A percentile compares a stretch with the other conserved stretches of the same genome.
These are phyloP conservation scores for Bacterosira constricta DNA, from an alignment of 108 stramenopile genomes.

Conservation along the genomic window DNA sequence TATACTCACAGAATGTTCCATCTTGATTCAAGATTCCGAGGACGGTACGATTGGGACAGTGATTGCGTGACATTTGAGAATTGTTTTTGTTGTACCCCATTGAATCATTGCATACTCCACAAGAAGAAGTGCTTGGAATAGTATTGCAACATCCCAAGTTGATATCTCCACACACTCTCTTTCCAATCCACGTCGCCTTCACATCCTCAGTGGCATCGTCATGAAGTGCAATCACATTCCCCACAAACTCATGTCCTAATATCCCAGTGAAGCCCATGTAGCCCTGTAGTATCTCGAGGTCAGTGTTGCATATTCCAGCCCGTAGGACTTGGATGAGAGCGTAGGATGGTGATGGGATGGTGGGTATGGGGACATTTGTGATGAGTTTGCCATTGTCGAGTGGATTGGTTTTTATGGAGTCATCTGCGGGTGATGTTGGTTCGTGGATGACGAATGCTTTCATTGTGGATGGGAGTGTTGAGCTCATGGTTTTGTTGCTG, in stretches of 20 bases:
- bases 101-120: slow-evolving; percentile 51
- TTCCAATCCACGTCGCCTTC: slow-evolving; percentile 42
- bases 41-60: slow-evolving; percentile 77
- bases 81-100: slow-evolving; percentile 20
- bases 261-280: slow-evolving; percentile 81
- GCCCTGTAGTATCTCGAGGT: slow-evolving; percentile 78
- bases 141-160: slow-evolving; percentile 62
- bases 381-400: slow-evolving; percentile 16
- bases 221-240: slow-evolving; percentile 51
- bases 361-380: slow-evolving; percentile 14
- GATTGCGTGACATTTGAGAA: slow-evolving; percentile 58
- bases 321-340: slow-evolving; percentile 64
- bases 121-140: slow-evolving; percentile 6
- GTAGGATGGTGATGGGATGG: slow-evolving; percentile 18
- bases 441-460: slow-evolving; percentile 21
- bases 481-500: neutral
- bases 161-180: slow-evolving; percentile 77
- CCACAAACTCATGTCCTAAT: slow-evolving; percentile 84
- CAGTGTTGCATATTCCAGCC: slow-evolving; percentile 83
- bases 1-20: slow-evolving; percentile 79
- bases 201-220: slow-evolving; percentile 14
- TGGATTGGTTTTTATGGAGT: no score
- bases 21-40: slow-evolving; percentile 73
- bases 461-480: slow-evolving; percentile 17
- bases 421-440: neutral